These are phyloP conservation scores for Hypholoma fasciculare DNA, from an alignment of 768 basidiomycete genomes.

Conservation along the genomic window DNA sequence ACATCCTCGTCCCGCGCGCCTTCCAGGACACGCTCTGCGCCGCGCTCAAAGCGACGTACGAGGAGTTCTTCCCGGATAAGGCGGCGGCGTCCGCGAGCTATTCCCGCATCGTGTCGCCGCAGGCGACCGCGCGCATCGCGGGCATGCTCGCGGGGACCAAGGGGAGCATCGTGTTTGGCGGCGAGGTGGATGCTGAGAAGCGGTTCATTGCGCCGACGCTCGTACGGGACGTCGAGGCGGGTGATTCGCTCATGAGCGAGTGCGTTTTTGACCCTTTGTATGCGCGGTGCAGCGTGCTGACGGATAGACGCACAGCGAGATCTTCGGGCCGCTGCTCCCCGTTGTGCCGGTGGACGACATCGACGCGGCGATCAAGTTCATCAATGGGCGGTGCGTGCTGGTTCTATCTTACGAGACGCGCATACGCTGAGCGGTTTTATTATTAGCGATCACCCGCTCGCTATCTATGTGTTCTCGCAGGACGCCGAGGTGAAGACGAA, in stretches of 20 bases:
- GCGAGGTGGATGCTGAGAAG: constrained; percentile 53
- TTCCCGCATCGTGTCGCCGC: constrained; percentile 50
- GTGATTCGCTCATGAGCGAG: constrained; percentile 80
- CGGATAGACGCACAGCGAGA: constrained; percentile 49
- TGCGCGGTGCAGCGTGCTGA: neutral
- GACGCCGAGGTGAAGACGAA: constrained; percentile 59
- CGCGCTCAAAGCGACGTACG: constrained; percentile 21
- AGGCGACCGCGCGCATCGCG: constrained; percentile 54
- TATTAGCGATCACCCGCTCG: constrained; percentile 68
- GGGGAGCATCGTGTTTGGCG: constrained; percentile 67
- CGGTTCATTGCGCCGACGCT: constrained; percentile 75
- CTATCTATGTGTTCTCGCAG: constrained; percentile 75
- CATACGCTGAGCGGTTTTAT: neutral
- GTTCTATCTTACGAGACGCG: neutral
- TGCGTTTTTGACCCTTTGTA: constrained; percentile 32
- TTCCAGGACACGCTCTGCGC: constrained; percentile 37
- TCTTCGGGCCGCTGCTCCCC: constrained; percentile 83
- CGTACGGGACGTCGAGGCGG: constrained; percentile 56
- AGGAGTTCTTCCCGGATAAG: constrained; percentile 56
- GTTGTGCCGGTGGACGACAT: constrained; percentile 69
- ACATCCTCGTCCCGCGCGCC: constrained; percentile 48
- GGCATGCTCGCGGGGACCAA: constrained; percentile 63
- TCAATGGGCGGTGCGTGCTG: constrained; percentile 53
- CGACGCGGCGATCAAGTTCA: constrained; percentile 70
- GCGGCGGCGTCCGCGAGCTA: constrained; percentile 42